A percentile compares a stretch with the other conserved stretches of the same genome.
Conservation (phyloP, 2,329 filamentous ascomycete species). For the Calonectria fujianensis region DNA sequence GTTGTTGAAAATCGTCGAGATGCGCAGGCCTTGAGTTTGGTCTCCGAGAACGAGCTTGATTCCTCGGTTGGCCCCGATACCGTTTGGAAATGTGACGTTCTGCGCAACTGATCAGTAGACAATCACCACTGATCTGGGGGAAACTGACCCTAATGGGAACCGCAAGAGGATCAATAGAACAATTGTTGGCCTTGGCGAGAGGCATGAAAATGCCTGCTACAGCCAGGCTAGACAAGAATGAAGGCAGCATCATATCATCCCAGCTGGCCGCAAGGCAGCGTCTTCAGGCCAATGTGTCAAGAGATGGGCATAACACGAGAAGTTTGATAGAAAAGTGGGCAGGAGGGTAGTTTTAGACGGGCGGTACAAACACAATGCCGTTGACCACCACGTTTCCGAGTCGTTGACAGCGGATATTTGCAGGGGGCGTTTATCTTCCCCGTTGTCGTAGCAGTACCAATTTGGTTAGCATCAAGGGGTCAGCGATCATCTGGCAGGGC, state of each 20-base stretch:
- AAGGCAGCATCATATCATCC: conserved; percentile 28
- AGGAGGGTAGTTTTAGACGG: conserved; percentile 21
- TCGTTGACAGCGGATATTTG: background rate
- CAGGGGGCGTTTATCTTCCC: conserved; percentile 16
- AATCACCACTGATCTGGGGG: background rate
- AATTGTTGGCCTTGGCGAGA: conserved; percentile 14
- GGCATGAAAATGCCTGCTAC: conserved; percentile 21
- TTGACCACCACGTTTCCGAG: background rate
- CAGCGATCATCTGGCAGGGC: conserved; percentile 20
- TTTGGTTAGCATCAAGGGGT: conserved; percentile 16
- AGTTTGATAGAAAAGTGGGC: conserved; percentile 30
- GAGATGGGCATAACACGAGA: conserved; percentile 7
- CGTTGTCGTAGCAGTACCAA: background rate
- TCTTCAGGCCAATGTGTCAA: background rate
- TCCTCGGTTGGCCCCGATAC: conserved; percentile 40
- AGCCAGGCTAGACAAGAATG: conserved; percentile 22
- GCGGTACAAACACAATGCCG: background rate
- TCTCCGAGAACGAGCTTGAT: conserved; percentile 34
- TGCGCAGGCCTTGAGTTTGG: conserved; percentile 35
- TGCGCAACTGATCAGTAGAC: background rate
- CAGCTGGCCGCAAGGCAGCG: conserved; percentile 22
- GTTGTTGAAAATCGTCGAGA: conserved; percentile 39
- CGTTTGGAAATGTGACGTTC: conserved; percentile 40
- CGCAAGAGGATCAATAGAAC: conserved; percentile 31
- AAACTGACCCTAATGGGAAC: conserved; percentile 31